These are phyloP conservation scores for Magnolia changhungtana DNA, from an alignment of 164 flowering plant genomes.

Conservation along the genomic window DNA sequence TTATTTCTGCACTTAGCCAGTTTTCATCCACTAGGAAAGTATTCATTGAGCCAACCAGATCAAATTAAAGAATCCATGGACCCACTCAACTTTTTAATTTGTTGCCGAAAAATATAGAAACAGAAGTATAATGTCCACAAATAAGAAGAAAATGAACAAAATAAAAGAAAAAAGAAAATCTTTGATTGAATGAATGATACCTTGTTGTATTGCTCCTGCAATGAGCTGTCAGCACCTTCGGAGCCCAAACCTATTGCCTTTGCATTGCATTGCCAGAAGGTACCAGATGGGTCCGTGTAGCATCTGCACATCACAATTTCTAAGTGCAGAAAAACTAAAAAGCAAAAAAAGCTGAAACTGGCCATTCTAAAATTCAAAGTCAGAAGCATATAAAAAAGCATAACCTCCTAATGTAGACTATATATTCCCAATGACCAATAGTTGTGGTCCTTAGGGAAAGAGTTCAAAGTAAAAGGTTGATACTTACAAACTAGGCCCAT, in stretches of 20 bases:
- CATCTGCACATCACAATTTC: constrained; percentile 46
- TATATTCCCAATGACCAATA: neutral
- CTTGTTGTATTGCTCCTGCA: constrained; percentile 97
- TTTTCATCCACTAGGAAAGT: too few relatives aligned
- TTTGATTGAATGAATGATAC: constrained; percentile 23
- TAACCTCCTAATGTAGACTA: neutral
- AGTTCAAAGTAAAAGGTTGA: neutral
- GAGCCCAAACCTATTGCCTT: constrained; percentile 99
- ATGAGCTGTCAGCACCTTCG: constrained; percentile 97
- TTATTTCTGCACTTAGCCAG: too few relatives aligned
- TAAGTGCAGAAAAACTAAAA: neutral
- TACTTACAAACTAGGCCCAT: constrained; percentile 96
- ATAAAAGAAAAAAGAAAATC: neutral
- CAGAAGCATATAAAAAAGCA: constrained; percentile 1
- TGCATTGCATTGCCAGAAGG: constrained; percentile 99
- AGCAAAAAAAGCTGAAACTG: neutral
- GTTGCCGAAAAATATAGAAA: too few relatives aligned
- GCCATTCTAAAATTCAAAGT: neutral
- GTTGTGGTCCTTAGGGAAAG: neutral
- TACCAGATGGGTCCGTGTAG: constrained; percentile 97
- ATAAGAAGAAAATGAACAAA: neutral
- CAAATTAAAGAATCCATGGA: too few relatives aligned
- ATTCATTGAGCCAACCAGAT: too few relatives aligned
- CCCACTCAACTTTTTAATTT: too few relatives aligned
- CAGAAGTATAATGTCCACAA: too few relatives aligned